Conservation (phyloP, 768 basidiomycete genomes). For the Suillus bovinus region DNA sequence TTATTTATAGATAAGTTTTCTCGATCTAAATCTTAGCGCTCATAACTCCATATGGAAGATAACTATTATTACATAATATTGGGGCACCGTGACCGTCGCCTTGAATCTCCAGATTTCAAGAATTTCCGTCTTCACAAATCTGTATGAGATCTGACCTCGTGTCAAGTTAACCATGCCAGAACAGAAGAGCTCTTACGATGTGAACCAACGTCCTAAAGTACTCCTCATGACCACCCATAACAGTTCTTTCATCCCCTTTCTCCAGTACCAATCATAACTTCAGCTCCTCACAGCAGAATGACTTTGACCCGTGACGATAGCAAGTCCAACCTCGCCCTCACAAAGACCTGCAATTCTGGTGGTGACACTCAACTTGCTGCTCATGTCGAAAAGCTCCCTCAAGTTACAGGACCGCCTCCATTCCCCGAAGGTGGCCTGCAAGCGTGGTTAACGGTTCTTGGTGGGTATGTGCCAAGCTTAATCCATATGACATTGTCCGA, state of each 20-base stretch:
- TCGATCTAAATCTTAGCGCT: too few species aligned
- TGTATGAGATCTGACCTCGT: conserved; percentile 8
- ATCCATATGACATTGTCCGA: neutral
- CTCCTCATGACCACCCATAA: neutral
- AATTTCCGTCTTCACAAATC: conserved; percentile 4
- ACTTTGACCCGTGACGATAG: conserved; percentile 7
- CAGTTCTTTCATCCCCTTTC: conserved; percentile 5
- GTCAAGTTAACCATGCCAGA: conserved; percentile 11
- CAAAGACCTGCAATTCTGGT: conserved; percentile 3
- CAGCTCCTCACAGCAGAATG: conserved; percentile 1
- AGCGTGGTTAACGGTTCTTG: conserved; percentile 48
- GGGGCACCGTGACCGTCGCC: conserved; percentile 2
- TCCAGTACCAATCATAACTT: conserved; percentile 9
- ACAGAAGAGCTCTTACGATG: conserved; percentile 12
- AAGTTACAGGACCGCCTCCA: conserved; percentile 9
- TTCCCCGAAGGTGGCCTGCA: conserved; percentile 48
- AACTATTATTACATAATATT: conserved; percentile 5
- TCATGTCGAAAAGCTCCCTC: neutral
- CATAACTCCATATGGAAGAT: too few species aligned
- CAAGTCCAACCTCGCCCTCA: conserved; percentile 6
- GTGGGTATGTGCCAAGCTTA: conserved; percentile 37
- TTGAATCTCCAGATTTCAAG: neutral
- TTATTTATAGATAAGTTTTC: too few species aligned
- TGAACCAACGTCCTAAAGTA: conserved; percentile 17
- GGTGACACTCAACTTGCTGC: neutral